A percentile compares a stretch with the other conserved stretches of the same genome.
Conservation (phyloP, 495 filamentous ascomycete species). For the Letharia columbiana region DNA sequence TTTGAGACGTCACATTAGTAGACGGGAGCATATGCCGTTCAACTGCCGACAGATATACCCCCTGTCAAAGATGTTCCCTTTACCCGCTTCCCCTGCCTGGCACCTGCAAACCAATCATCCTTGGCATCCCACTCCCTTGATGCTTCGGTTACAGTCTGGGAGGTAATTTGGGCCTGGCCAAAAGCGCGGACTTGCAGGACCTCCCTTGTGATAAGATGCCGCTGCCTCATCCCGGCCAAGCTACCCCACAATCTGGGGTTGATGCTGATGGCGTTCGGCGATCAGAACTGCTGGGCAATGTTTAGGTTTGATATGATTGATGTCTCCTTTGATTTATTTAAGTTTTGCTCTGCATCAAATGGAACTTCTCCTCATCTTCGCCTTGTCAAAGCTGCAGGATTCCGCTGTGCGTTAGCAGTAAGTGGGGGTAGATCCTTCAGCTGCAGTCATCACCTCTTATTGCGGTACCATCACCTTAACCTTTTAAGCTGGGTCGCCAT, state of each 20-base stretch:
- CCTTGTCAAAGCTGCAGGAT: neutral
- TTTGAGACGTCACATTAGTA: neutral
- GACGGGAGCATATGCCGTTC: neutral
- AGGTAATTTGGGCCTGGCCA: neutral
- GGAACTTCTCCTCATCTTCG: neutral
- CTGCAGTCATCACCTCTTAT: neutral
- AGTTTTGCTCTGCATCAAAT: neutral
- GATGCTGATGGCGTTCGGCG: neutral
- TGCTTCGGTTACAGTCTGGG: neutral
- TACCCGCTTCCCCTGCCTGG: neutral
- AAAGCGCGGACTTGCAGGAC: neutral
- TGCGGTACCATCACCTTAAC: neutral
- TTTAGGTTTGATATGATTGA: neutral
- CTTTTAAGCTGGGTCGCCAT: neutral
- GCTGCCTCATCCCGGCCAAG: constrained; percentile 7
- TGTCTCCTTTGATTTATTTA: neutral
- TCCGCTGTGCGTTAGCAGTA: neutral
- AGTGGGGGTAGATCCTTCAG: constrained; percentile 1
- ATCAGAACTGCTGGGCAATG: neutral
- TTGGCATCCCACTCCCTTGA: neutral
- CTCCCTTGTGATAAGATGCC: neutral
- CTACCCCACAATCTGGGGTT: constrained; percentile 2
- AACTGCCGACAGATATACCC: neutral
- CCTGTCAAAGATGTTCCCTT: neutral
- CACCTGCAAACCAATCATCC: neutral